These are phyloP conservation scores for Tetragonia tetragonoides DNA, from an alignment of 148 eudicot species.

Conservation along the genomic window DNA sequence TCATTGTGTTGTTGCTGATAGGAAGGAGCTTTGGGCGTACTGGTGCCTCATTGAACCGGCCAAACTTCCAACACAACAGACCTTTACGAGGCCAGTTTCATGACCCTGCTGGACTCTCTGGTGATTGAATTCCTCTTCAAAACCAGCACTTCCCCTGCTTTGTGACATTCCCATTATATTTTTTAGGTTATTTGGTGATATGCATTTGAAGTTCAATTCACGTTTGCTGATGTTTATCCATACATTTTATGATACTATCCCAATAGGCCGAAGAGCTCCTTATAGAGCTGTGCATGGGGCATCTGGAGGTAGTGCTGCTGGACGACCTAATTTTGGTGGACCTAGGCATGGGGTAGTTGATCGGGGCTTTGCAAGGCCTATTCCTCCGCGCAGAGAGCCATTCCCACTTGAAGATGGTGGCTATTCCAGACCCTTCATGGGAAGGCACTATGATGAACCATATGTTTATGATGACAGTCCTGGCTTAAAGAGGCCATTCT, in stretches of 20 bases:
- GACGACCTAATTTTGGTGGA: constrained; percentile 49
- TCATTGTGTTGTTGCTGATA: constrained; percentile 21
- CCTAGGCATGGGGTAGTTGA: constrained; percentile 44
- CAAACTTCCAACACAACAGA: constrained; percentile 56
- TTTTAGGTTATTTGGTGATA: too few species aligned
- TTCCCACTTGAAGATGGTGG: constrained; percentile 50
- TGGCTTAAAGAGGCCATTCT: constrained; percentile 67
- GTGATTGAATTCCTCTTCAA: constrained; percentile 27
- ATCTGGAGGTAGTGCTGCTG: constrained; percentile 32
- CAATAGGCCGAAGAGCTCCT: constrained; percentile 59
- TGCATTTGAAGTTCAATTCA: background rate
- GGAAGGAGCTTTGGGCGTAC: constrained; percentile 64
- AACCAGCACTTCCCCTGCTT: background rate
- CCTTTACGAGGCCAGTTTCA: constrained; percentile 50
- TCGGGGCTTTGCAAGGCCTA: constrained; percentile 45
- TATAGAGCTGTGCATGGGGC: constrained; percentile 43
- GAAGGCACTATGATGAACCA: constrained; percentile 66
- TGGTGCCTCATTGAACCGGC: constrained; percentile 36
- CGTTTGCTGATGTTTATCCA: background rate
- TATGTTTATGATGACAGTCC: constrained; percentile 52
- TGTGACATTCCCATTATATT: too few species aligned
- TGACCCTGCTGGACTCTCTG: constrained; percentile 51
- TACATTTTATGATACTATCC: background rate
- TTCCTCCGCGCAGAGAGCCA: constrained; percentile 52
- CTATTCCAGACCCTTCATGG: constrained; percentile 44